Evolutionary conservation across 2,329 filamentous ascomycete genomes (phyloP), one percentile per base, ranked within the genome.

Genomic region (Rhytidhysteron rufulum): DNA sequence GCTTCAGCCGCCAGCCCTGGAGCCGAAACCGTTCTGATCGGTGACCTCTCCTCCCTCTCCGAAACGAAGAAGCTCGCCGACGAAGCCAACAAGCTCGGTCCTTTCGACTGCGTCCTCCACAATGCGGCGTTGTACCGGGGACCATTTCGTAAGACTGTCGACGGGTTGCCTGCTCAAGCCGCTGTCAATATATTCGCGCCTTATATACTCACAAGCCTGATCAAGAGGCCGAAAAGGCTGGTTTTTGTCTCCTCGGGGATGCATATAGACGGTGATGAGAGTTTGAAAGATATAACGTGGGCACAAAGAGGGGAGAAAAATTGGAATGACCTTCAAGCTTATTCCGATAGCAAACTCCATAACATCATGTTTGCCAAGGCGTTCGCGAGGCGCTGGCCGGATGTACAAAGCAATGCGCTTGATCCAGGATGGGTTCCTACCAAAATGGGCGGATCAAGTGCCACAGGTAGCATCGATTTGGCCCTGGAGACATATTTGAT

Each of bases 171-270:
- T 0, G 64, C 67, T 2, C 63, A 78, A 1, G 75, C 79, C 34
- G 69, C 74, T 0, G 75, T 80, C 33, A 82, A 82, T 49, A 76
- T 70, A 0, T 50, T 82, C 0, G 77, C 78, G 13, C 78, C 78
- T 0, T 82, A 80, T 47, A 65, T 81, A 4, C 62, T 82, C 3
- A 74, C 76, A 0, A 71, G 67, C 19, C 54, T 77, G 8, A 71
- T 80, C 57, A 54, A 66, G 2, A 66, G 64, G 15, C 76, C 73
- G 1, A 71, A 69, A 42, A 60, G 76, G 6, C 56, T 80, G 9
- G 58, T 81, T 0, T 80, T 72, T 44, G 59, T 80, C 35, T 75
- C 69, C 16, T 77, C 72, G 1, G 62, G 68, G 16, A 62, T 78
- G 58, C 78, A 82, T 47, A 59, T 59, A 17, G 61, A 66, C 15